These are phyloP conservation scores for Lichtheimia ramosa DNA, from an alignment of 371 early-diverging fungal genomes.

Conservation along the genomic window DNA sequence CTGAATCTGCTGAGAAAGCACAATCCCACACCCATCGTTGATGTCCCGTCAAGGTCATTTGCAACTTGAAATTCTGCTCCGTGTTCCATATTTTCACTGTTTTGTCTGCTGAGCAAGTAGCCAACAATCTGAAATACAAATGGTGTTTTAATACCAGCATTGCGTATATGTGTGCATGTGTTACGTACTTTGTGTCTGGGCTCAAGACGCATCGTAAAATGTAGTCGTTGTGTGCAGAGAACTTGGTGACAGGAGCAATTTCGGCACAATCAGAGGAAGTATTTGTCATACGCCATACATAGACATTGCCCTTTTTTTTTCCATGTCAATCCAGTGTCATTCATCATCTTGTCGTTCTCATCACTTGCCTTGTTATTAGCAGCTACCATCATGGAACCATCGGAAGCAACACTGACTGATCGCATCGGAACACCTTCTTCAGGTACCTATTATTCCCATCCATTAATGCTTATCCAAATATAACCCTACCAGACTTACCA, in stretches of 20 bases:
- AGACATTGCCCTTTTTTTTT: constrained; percentile 72
- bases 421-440: constrained; percentile 88
- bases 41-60: constrained; percentile 80
- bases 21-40: constrained; percentile 95
- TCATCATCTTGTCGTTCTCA: not conserved
- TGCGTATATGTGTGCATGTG: too few relatives aligned
- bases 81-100: constrained; percentile 77
- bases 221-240: constrained; percentile 81
- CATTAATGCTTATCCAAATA: not conserved
- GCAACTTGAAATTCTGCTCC: constrained; percentile 64
- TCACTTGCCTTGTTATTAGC: constrained; percentile 81
- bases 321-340: not conserved
- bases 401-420: constrained; percentile 89
- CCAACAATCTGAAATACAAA: constrained; percentile 55
- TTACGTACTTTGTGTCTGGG: constrained; percentile 76
- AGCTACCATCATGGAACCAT: constrained; percentile 87
- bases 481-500: constrained; percentile 45
- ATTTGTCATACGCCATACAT: constrained; percentile 81
- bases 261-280: constrained; percentile 56
- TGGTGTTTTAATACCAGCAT: not conserved
- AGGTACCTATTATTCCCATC: constrained; percentile 58
- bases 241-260: constrained; percentile 71
- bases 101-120: constrained; percentile 88
- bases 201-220: constrained; percentile 80
- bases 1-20: constrained; percentile 91